Evolutionary conservation across 2,329 filamentous ascomycete species (phyloP), one percentile per base, ranked within the genome.

Genomic region (Periconia digitata): DNA sequence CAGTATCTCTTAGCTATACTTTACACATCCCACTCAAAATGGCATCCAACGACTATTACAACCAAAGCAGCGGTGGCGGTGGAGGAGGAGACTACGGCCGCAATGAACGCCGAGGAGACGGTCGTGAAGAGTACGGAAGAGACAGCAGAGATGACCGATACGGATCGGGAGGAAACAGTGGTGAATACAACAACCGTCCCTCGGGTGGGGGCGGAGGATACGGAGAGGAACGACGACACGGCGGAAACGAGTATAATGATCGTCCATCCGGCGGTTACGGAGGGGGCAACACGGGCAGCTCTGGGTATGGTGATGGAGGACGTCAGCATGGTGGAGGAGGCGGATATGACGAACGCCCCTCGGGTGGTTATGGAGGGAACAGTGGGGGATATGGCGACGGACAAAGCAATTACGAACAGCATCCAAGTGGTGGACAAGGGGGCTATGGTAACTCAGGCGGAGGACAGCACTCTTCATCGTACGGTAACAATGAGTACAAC

Each of bases 31-130:
- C 18, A 10, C 35, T 13, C 27, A 32, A 32, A 32, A 55, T 55
- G 52, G 48, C 49, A 22, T 55, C 63, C 53, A 64, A 55, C 52
- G 50, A 55, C 10, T 47, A 29, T 44, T 47, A 55, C 49, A 27
- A 29, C 24, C 44, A 50, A 37, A 35, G 40, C 35, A 27, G 44
- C 10, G 40, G 40, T 24, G 54, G 47, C 17, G 48, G 43, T 16
- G 48, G 45, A 36, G 48, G 46, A 15, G 48, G 46, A 15, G 40
- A 40, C 39, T 53, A 59, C 27, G 52, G 57, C 29, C 49, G 50
- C 29, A 46, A 55, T 38, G 51, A 61, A 34, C 55, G 58, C 23
- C 55, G 54, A 16, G 47, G 53, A 32, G 52, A 53, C 6, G 47
- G 39, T 16, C 10, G 32, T 22, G 53, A 46, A 32, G 45, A 47